Percentiles rank a stretch among this genome's conserved stretches.
phyloP scores from a whole-genome alignment of 176 grass and related monocot genomes.

The Cenchrus americanus region DNA sequence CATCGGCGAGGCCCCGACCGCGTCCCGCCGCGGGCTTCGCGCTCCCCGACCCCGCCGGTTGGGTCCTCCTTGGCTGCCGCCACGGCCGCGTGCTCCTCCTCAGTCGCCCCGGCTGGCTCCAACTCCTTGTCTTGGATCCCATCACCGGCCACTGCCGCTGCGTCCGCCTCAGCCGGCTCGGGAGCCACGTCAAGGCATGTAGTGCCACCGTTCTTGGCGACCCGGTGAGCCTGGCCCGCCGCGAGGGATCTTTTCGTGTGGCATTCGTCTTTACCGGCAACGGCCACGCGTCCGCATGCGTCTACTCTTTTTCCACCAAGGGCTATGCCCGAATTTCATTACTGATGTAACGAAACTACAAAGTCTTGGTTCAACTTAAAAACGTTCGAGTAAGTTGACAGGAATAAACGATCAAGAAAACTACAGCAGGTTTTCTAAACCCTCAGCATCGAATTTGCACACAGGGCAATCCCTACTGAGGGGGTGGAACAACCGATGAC shows the following conservation, averaged over 20 bases:
- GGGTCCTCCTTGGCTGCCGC: neutral
- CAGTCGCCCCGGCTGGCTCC: neutral
- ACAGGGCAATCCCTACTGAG: too few species aligned
- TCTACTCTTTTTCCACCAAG: too few species aligned
- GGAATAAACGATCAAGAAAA: too few species aligned
- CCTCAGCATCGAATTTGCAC: too few species aligned
- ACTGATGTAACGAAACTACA: too few species aligned
- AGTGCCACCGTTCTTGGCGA: neutral
- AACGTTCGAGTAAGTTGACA: too few species aligned
- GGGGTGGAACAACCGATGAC: too few species aligned
- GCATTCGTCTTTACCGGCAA: constrained; percentile 26
- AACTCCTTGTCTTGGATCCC: constrained; percentile 33
- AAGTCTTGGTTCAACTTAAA: too few species aligned
- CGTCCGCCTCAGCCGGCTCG: constrained; percentile 27
- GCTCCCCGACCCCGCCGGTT: neutral
- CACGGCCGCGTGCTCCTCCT: constrained; percentile 25
- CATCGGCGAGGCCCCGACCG: neutral
- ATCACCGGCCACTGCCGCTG: constrained; percentile 20
- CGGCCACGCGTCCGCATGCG: constrained; percentile 29
- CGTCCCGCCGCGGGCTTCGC: neutral
- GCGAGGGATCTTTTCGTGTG: constrained; percentile 6
- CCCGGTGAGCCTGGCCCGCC: neutral
- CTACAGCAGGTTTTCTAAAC: too few species aligned
- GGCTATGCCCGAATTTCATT: too few species aligned
- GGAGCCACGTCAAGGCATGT: neutral